Conservation (phyloP, 352 stramenopile species). For the Pythium aquatile region DNA sequence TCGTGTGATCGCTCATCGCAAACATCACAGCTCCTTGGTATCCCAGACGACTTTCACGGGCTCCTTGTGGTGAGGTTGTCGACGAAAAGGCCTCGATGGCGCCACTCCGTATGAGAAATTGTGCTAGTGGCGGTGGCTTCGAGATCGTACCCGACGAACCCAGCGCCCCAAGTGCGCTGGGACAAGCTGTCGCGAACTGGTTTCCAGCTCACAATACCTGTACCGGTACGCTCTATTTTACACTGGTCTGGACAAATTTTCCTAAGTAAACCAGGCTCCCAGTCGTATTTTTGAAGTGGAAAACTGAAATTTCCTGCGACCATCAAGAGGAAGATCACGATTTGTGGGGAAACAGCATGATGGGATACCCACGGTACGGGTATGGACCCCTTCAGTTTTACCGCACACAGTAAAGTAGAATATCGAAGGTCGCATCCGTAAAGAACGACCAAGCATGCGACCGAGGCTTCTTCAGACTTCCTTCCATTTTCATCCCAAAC, state of each 20-base stretch:
- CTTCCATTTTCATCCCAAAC: conserved; percentile 2
- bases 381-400: not conserved
- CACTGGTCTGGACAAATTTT: not conserved
- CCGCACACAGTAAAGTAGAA: not conserved
- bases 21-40: not conserved
- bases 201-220: not conserved
- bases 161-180: not conserved
- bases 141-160: not conserved
- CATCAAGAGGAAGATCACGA: not conserved
- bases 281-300: not conserved
- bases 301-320: not conserved
- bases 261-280: not conserved
- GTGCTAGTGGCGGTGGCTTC: not conserved
- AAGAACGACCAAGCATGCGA: not conserved
- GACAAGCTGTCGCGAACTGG: not conserved
- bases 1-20: not conserved
- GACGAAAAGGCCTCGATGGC: not conserved
- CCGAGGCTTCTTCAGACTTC: not conserved
- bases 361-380: not conserved
- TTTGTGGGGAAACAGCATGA: not conserved
- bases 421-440: not conserved
- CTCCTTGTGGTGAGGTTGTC: not conserved
- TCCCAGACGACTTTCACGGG: not conserved
- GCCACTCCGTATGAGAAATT: not conserved
- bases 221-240: not conserved